Percentiles rank a stretch among this genome's conserved stretches.
Conservation (phyloP, 768 basidiomycete genomes). For the Naganishia onofrii region DNA sequence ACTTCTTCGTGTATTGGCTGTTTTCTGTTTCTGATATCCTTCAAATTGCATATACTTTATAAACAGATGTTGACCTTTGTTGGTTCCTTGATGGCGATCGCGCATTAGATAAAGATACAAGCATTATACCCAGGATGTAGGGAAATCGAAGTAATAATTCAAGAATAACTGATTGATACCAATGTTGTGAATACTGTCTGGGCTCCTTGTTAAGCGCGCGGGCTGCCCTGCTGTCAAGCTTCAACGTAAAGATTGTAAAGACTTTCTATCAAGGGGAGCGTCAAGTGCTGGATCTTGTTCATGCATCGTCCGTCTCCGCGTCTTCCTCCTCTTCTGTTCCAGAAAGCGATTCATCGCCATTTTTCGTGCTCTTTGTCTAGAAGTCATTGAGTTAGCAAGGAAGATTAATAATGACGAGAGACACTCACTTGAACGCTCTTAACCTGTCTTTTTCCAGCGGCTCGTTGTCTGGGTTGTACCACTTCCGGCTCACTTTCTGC, state of each 20-base stretch:
- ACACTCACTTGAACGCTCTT: conserved; percentile 9
- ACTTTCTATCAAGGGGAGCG: not conserved
- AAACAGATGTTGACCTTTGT: conserved; percentile 88
- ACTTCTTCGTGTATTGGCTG: too few relatives aligned
- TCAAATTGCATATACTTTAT: not conserved
- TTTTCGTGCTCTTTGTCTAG: conserved; percentile 25
- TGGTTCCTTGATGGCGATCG: conserved; percentile 72
- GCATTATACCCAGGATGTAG: conserved; percentile 32
- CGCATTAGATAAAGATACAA: not conserved
- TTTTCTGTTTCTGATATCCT: too few relatives aligned
- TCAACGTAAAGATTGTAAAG: not conserved
- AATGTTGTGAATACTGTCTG: conserved; percentile 1
- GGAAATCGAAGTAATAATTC: conserved; percentile 18
- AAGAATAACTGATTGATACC: conserved; percentile 21
- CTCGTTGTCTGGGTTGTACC: conserved; percentile 17
- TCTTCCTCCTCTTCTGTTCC: conserved; percentile 35
- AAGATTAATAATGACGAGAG: not conserved
- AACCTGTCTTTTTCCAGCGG: conserved; percentile 21
- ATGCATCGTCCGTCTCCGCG: conserved; percentile 34
- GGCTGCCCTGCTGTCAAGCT: not conserved
- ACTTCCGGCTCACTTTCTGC: conserved; percentile 14
- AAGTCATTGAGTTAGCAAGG: not conserved
- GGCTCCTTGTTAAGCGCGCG: not conserved
- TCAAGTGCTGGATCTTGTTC: conserved; percentile 5
- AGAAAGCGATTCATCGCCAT: conserved; percentile 23